Base-by-base conservation (phyloP, 2,329 filamentous ascomycete species). In the Pyrenochaeta sp. region DNA sequence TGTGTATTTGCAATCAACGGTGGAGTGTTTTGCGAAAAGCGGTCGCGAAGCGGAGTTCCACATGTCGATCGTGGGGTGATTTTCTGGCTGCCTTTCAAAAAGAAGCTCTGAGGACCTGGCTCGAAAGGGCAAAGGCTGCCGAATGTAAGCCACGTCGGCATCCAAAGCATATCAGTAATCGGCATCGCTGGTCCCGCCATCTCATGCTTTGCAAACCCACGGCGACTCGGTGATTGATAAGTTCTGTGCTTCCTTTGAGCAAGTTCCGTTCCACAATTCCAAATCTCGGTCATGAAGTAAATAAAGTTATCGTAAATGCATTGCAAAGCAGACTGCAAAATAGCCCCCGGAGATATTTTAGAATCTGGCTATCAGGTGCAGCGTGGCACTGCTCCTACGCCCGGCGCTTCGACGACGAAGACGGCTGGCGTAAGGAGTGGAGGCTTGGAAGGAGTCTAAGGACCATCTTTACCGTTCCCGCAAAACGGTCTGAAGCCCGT, bases 391-490 rank as follows among this genome's bases (percentile, higher is more conserved):
- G 21, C 29, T 37, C 37, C 21, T 37, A 45, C 49, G 56, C 49
- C 48, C 36, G 41, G 56, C 51, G 49, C 48, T 50, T 55, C 42
- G 20, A 54, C 46, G 27, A 39, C 50, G 23, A n/a, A n/a, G n/a
- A n/a, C n/a, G 42, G 39, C 37, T 50, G 44, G 51, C 45, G 33
- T 39, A 32, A 31, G 23, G 53, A 54, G 45, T 49, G 44, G 40
- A 44, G 51, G 41, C 46, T 29, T 50, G 7, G 33, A 52, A 56
- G 56, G 52, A 59, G 49, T 49, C 40, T n/a, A 39, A 42, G 43
- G 56, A 40, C 17, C 41, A 33, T 52, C 44, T 46, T 27, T 60
- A 50, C 51, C 51, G 56, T 52, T 60, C 57, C 49, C 49, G 54
- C 32, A 51, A 49, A 55, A 45, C 31, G 47, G 23, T 27, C 23